Evolutionary conservation across 768 basidiomycete species (phyloP), one percentile per base, ranked within the genome.

Genomic region (Suillus paluster): DNA sequence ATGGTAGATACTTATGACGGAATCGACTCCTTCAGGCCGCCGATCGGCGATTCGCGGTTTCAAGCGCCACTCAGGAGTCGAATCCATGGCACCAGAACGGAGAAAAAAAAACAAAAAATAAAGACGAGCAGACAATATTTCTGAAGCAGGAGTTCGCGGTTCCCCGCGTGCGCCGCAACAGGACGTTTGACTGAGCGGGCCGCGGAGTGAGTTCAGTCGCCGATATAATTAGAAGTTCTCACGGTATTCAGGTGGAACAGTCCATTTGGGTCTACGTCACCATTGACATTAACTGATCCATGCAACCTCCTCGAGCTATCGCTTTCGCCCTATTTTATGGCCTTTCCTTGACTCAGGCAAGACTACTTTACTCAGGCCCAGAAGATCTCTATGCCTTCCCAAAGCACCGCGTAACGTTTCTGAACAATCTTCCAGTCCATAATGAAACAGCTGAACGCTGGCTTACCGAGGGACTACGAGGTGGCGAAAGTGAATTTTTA

Each of bases 381-480:
- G 90, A 94, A 68, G 93, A 95, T 68, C 80, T 86, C 17, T 84
- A 86, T 73, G 88, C 93, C 0, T 93, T 89, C 71, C 94, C 93
- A 65, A 95, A 95, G 72, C 90, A 86, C 71, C 83, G 85, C 45
- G 88, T 95, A 63, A 78, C 86, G 44, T 95, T 92, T 75, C 84
- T 95, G 70, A 91, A 92, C 71, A 83, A 84, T 61, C 83, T 87
- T n/a, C 92, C 93, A 30, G 77, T 95, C 65, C 74, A 81, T 27
- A 88, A 89, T 67, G 79, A 89, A 53, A 92, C 91, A 2, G 93
- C 90, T 4, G 78, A 88, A 64, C 81, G 81, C 38, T 95, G 94
- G 94, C 82, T 94, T 15, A 75, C 77, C 25, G 77, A 88, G 27
- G 93, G 93, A 56, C 80, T 95, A 36, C 81, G 73, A 49, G 92